A percentile compares a stretch with the other conserved stretches of the same genome.
phyloP scores from a whole-genome alignment of 805 yeast genomes.

The Saturnispora bothae region DNA sequence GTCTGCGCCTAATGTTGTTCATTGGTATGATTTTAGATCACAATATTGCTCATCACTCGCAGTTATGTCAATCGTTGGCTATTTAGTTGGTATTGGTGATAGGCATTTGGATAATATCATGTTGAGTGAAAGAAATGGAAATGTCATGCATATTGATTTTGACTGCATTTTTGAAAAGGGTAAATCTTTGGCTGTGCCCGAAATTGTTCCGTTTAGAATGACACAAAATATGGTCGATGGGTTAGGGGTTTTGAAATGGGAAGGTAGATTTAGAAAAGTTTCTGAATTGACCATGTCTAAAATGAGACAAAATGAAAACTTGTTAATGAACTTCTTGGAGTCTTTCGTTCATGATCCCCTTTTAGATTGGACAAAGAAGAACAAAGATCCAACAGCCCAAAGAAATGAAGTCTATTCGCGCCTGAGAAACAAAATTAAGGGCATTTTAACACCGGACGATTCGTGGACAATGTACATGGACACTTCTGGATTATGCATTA shows the following conservation, averaged over 20 bases:
- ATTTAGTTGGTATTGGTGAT: conserved; percentile 89
- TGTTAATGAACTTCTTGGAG: conserved; percentile 82
- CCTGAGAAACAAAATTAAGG: conserved; percentile 72
- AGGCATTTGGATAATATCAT: conserved; percentile 90
- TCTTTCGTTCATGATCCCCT: conserved; percentile 89
- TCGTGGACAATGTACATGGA: conserved; percentile 27
- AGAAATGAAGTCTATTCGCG: conserved; percentile 51
- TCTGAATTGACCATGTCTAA: conserved; percentile 75
- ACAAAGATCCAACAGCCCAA: conserved; percentile 20
- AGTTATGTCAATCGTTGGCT: conserved; percentile 97
- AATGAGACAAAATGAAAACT: conserved; percentile 68
- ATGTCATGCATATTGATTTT: conserved; percentile 86
- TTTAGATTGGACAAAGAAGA: conserved; percentile 52
- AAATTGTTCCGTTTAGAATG: conserved; percentile 85
- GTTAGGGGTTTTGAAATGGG: conserved; percentile 72
- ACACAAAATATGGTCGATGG: conserved; percentile 88
- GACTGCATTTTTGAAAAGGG: conserved; percentile 93
- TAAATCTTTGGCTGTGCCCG: conserved; percentile 66
- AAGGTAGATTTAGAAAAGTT: conserved; percentile 77
- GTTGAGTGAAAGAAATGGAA: conserved; percentile 63
- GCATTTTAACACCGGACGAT: conserved; percentile 62
- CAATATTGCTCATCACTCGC: conserved; percentile 72
- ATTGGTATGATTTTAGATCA: conserved; percentile 77
- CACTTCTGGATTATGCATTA: conserved; percentile 61
- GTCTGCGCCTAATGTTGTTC: conserved; percentile 77